phyloP scores from a whole-genome alignment of 768 basidiomycete genomes.

The Pulveroboletus sp. region DNA sequence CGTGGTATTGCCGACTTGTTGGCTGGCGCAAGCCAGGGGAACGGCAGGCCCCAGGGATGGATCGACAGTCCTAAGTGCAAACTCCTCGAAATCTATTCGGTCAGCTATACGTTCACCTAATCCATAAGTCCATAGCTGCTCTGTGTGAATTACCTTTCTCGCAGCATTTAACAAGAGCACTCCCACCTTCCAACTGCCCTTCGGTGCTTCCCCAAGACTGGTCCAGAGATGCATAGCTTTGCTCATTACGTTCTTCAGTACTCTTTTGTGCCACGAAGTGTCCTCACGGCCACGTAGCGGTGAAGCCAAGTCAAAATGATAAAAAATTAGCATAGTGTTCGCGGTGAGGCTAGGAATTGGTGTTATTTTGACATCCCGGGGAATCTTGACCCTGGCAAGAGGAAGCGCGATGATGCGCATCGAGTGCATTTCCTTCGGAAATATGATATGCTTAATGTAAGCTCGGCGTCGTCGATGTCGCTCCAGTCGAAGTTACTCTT shows the following conservation, averaged over 20 bases:
- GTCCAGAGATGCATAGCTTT: slow-evolving; percentile 61
- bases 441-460: slow-evolving; percentile 10
- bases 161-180: slow-evolving; percentile 1
- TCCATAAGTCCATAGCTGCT: slow-evolving; percentile 54
- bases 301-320: slow-evolving; percentile 34
- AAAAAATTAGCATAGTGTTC: slow-evolving; percentile 36
- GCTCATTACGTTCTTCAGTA: slow-evolving; percentile 42
- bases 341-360: slow-evolving; percentile 5
- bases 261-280: slow-evolving; percentile 9
- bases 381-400: slow-evolving; percentile 25
- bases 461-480: background rate
- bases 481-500: background rate
- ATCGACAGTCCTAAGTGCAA: slow-evolving; percentile 68
- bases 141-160: slow-evolving; percentile 6
- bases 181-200: slow-evolving; percentile 71
- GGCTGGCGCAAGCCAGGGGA: slow-evolving; percentile 19
- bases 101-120: slow-evolving; percentile 66
- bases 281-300: slow-evolving; percentile 34
- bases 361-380: slow-evolving; percentile 6
- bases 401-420: slow-evolving; percentile 50
- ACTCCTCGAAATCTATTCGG: slow-evolving; percentile 75
- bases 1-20: slow-evolving; percentile 13
- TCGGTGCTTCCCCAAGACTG: slow-evolving; percentile 57
- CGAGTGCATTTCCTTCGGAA: slow-evolving; percentile 19
- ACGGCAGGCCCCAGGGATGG: slow-evolving; percentile 60